A percentile compares a stretch with the other conserved stretches of the same genome.
phyloP scores from a whole-genome alignment of 2,329 filamentous ascomycete species.

The Mollisia scopiformis region DNA sequence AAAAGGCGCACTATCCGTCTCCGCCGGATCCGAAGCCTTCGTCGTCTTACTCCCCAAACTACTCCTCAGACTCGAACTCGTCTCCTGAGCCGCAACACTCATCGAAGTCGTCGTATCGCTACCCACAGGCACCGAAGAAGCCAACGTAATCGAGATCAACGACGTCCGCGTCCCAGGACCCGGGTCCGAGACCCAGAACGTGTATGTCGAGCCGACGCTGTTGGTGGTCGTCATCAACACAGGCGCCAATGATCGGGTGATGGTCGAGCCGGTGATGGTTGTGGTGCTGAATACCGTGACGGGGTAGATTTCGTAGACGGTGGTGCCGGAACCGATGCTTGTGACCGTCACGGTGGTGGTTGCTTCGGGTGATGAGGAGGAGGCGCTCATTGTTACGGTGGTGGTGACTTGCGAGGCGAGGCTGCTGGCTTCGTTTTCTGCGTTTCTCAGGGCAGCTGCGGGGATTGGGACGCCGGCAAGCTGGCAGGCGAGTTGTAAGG shows the following conservation, averaged over 20 bases:
- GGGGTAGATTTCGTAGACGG: slow-evolving; percentile 13
- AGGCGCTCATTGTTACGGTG: slow-evolving; percentile 21
- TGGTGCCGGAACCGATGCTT: slow-evolving; percentile 9
- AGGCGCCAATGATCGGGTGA: background rate
- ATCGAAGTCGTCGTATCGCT: slow-evolving; percentile 17
- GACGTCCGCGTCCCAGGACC: background rate
- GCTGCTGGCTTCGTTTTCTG: slow-evolving; percentile 33
- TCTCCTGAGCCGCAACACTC: slow-evolving; percentile 8
- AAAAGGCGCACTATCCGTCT: slow-evolving; percentile 34
- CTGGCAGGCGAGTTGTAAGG: slow-evolving; percentile 40
- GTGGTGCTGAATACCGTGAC: slow-evolving; percentile 17
- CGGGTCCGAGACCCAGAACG: background rate
- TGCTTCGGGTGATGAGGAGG: slow-evolving; percentile 11
- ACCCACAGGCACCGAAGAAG: background rate
- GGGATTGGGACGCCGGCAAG: slow-evolving; percentile 36
- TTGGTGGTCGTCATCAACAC: background rate
- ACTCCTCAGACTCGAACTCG: slow-evolving; percentile 10
- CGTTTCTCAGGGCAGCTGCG: slow-evolving; percentile 37
- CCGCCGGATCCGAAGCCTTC: slow-evolving; percentile 14
- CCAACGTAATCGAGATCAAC: background rate
- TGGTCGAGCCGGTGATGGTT: slow-evolving; percentile 15
- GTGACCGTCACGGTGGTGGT: slow-evolving; percentile 15
- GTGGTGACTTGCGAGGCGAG: slow-evolving; percentile 24
- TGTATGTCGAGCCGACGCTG: background rate
- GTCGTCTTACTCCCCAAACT: slow-evolving; percentile 13